Conservation (phyloP, 1,284 basidiomycete genomes). For the Malassezia furfur region DNA sequence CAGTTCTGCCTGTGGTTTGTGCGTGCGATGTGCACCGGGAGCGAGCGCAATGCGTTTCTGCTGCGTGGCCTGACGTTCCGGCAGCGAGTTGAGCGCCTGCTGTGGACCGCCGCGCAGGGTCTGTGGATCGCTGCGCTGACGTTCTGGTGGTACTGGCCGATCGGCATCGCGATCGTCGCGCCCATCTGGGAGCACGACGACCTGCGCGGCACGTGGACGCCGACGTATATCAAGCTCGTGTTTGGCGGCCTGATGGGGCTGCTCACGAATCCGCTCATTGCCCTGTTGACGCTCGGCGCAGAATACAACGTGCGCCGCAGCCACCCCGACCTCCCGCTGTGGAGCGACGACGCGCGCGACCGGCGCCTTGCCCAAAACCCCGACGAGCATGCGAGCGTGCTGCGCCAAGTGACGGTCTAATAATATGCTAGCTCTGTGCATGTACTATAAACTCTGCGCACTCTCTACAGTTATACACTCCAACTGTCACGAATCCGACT, state of each 20-base stretch:
- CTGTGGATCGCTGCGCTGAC: conserved; percentile 29
- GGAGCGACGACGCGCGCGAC: background rate
- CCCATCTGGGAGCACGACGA: conserved; percentile 41
- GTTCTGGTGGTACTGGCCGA: conserved; percentile 45
- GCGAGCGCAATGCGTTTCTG: conserved; percentile 34
- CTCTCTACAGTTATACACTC: no score
- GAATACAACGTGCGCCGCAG: conserved; percentile 29
- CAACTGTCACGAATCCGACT: background rate
- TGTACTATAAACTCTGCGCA: background rate
- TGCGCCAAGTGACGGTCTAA: background rate
- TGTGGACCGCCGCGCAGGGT: conserved; percentile 40
- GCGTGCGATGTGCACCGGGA: conserved; percentile 27
- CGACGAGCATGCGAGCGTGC: background rate
- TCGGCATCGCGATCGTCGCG: conserved; percentile 39
- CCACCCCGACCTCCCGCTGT: conserved; percentile 22
- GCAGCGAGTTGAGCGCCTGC: conserved; percentile 29
- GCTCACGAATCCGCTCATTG: conserved; percentile 43
- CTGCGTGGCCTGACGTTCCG: conserved; percentile 26
- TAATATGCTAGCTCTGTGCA: background rate
- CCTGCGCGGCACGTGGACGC: conserved; percentile 43
- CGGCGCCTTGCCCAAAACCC: background rate
- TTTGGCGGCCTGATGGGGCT: conserved; percentile 38
- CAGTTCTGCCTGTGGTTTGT: conserved; percentile 34
- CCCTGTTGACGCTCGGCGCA: conserved; percentile 41
- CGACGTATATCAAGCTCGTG: conserved; percentile 46